Percentiles rank a stretch among this genome's conserved stretches.
phyloP scores from a whole-genome alignment of 2,329 filamentous ascomycete species.

The Knufia petricola region DNA sequence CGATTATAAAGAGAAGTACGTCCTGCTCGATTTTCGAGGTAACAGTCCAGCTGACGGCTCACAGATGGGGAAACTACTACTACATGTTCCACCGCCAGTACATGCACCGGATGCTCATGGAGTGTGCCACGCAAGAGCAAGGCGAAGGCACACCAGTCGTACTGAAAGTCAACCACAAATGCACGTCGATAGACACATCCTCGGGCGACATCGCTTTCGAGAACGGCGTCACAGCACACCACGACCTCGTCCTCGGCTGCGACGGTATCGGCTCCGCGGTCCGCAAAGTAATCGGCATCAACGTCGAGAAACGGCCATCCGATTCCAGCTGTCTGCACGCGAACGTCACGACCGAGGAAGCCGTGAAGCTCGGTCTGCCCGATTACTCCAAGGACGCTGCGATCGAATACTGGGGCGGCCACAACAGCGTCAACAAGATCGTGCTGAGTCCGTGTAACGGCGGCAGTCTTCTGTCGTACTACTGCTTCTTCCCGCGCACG shows the following conservation, averaged over 20 bases:
- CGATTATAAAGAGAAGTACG: slow-evolving; percentile 54
- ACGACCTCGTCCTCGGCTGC: slow-evolving; percentile 55
- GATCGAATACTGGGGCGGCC: slow-evolving; percentile 61
- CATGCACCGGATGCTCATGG: slow-evolving; percentile 59
- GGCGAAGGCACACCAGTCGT: slow-evolving; percentile 47
- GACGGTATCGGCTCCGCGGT: slow-evolving; percentile 60
- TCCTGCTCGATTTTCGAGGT: too few species aligned
- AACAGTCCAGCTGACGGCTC: too few species aligned
- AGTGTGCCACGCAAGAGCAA: slow-evolving; percentile 44
- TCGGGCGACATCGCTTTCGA: slow-evolving; percentile 43
- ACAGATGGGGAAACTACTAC: slow-evolving; percentile 59
- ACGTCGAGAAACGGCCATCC: slow-evolving; percentile 49
- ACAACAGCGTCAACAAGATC: slow-evolving; percentile 54
- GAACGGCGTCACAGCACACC: slow-evolving; percentile 41
- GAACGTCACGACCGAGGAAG: slow-evolving; percentile 55
- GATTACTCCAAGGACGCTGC: slow-evolving; percentile 54
- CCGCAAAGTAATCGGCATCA: slow-evolving; percentile 53
- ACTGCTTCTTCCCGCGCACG: slow-evolving; percentile 57
- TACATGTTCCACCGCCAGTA: slow-evolving; percentile 62
- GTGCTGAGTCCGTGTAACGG: slow-evolving; percentile 60
- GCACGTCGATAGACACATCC: slow-evolving; percentile 44
- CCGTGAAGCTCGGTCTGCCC: slow-evolving; percentile 48
- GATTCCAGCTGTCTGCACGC: slow-evolving; percentile 55
- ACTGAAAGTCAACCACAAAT: slow-evolving; percentile 49
- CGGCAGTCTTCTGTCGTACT: slow-evolving; percentile 56